These are phyloP conservation scores for Ganoderma meredithae DNA, from an alignment of 1,284 basidiomycete species.

Conservation along the genomic window DNA sequence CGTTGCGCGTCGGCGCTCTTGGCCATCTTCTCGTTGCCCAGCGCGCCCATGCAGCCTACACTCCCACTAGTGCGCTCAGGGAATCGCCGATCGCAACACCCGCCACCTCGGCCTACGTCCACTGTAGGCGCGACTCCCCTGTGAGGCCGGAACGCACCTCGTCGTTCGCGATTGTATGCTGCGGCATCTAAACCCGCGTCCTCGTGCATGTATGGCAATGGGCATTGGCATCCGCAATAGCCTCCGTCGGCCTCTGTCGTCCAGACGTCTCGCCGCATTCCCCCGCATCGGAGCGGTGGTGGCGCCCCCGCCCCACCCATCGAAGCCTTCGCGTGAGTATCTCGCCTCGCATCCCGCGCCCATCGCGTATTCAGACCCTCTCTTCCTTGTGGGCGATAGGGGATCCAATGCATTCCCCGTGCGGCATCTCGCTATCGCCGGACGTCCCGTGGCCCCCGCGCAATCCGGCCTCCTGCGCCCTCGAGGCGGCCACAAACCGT, in stretches of 20 bases:
- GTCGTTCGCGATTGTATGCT: too few relatives aligned
- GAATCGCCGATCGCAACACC: neutral
- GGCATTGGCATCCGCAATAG: neutral
- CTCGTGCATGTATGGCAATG: too few relatives aligned
- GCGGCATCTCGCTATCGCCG: neutral
- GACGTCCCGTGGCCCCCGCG: neutral
- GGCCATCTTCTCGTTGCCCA: neutral
- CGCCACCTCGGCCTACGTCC: neutral
- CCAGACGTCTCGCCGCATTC: neutral
- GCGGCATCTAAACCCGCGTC: neutral
- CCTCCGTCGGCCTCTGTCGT: neutral
- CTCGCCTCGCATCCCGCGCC: neutral
- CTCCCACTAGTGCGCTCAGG: neutral
- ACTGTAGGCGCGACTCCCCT: neutral
- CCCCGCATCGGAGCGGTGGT: too few relatives aligned
- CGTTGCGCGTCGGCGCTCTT: constrained; percentile 3
- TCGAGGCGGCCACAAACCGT: constrained; percentile 4
- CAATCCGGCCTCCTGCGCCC: neutral
- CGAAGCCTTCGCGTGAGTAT: neutral
- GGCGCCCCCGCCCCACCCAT: neutral
- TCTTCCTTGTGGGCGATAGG: constrained; percentile 3
- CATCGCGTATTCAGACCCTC: neutral
- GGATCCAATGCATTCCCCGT: neutral
- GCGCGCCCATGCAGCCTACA: neutral
- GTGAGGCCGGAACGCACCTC: neutral